These are phyloP conservation scores for Sarcodon sp. DNA, from an alignment of 768 basidiomycete genomes.

Conservation along the genomic window DNA sequence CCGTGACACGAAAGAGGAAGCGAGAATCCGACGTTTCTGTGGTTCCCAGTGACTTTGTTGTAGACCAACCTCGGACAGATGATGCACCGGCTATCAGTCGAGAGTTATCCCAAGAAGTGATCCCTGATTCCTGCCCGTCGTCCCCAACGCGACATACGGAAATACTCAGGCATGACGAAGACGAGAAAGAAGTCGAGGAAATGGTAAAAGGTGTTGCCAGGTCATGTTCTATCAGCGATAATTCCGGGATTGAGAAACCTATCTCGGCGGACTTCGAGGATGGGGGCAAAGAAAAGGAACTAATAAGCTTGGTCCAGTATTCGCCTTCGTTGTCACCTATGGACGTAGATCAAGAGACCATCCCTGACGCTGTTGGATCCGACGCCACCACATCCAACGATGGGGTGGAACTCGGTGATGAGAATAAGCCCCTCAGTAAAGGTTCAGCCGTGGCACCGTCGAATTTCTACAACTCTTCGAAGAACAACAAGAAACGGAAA, in stretches of 20 bases:
- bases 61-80: not conserved
- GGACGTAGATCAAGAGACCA: not conserved
- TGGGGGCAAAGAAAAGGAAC: too few relatives aligned
- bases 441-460: not conserved
- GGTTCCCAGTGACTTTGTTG: not conserved
- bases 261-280: too few relatives aligned
- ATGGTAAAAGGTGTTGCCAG: too few relatives aligned
- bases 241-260: too few relatives aligned
- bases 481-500: constrained; percentile 1
- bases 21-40: constrained; percentile 8
- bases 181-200: not conserved
- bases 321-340: not conserved
- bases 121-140: constrained; percentile 2
- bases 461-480: too few relatives aligned
- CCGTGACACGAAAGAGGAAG: constrained; percentile 15
- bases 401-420: not conserved
- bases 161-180: not conserved
- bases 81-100: not conserved
- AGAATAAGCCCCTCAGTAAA: not conserved
- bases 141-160: not conserved
- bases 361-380: not conserved
- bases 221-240: too few relatives aligned
- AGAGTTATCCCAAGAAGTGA: not conserved
- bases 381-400: not conserved
- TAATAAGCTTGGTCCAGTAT: not conserved